phyloP scores from a whole-genome alignment of 1,139 yeast species.

The Eremothecium gossypii region DNA sequence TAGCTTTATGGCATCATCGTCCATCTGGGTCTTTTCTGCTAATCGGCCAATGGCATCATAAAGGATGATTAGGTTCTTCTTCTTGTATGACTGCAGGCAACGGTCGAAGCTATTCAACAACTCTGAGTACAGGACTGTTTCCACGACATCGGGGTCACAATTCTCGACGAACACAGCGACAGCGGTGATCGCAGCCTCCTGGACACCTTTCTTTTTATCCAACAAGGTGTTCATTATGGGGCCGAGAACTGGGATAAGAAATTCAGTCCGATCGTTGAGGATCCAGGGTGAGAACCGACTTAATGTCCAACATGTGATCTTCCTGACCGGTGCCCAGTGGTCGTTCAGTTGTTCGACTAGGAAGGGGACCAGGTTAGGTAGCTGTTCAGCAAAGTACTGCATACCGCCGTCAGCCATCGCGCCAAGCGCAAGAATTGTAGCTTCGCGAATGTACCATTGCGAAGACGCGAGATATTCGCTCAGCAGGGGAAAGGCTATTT shows the following conservation, averaged over 20 bases:
- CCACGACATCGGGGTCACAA: constrained; percentile 49
- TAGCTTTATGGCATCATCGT: constrained; percentile 47
- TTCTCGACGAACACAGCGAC: constrained; percentile 75
- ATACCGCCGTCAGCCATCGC: constrained; percentile 89
- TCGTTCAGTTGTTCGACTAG: constrained; percentile 73
- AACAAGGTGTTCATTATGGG: constrained; percentile 65
- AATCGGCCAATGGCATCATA: constrained; percentile 92
- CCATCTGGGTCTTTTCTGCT: constrained; percentile 58
- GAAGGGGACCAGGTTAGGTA: constrained; percentile 78
- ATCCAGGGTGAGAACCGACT: constrained; percentile 84
- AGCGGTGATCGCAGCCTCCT: constrained; percentile 87
- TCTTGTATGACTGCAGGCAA: constrained; percentile 72
- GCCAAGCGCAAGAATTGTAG: constrained; percentile 88
- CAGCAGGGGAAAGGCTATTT: constrained; percentile 62
- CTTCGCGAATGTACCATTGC: constrained; percentile 87
- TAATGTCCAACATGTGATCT: constrained; percentile 91
- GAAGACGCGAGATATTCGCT: constrained; percentile 58
- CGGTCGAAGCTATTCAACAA: constrained; percentile 59
- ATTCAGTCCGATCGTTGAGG: constrained; percentile 55
- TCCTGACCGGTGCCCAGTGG: constrained; percentile 75
- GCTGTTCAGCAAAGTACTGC: constrained; percentile 57
- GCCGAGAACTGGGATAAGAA: constrained; percentile 69
- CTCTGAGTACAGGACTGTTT: constrained; percentile 49
- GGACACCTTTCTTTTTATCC: constrained; percentile 84
- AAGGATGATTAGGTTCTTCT: constrained; percentile 68